Conservation (phyloP, 352 stramenopile genomes). For the Globisporangium cylindrosporum region DNA sequence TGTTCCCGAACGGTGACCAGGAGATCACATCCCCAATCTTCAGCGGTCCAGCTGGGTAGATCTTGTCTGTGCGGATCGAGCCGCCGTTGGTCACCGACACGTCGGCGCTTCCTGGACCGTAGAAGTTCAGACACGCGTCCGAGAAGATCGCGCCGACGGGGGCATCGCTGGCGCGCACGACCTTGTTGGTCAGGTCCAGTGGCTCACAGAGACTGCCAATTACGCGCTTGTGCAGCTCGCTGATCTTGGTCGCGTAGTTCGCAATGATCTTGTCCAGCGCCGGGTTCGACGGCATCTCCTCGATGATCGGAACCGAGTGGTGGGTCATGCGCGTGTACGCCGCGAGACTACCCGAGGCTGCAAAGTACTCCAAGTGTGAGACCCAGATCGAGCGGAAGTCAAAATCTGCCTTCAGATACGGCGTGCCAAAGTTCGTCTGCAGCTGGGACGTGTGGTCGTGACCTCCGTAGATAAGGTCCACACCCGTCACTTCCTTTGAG, state of each 20-base stretch:
- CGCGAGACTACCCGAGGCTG: slow-evolving; percentile 22
- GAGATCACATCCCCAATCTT: slow-evolving; percentile 23
- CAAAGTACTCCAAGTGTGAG: slow-evolving; percentile 62
- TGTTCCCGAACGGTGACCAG: slow-evolving; percentile 30
- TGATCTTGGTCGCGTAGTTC: slow-evolving; percentile 50
- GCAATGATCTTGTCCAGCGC: slow-evolving; percentile 55
- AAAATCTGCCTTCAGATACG: slow-evolving; percentile 72
- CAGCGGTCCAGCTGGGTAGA: slow-evolving; percentile 18
- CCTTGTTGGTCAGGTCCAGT: slow-evolving; percentile 47
- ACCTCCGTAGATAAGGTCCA: slow-evolving; percentile 67
- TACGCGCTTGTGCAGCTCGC: slow-evolving; percentile 46
- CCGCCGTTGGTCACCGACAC: slow-evolving; percentile 24
- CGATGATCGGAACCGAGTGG: slow-evolving; percentile 46
- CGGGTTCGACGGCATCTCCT: slow-evolving; percentile 56
- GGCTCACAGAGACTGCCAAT: slow-evolving; percentile 56
- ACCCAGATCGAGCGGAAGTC: slow-evolving; percentile 74
- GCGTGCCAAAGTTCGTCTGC: slow-evolving; percentile 60
- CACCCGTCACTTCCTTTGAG: slow-evolving; percentile 58
- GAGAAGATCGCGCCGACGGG: slow-evolving; percentile 55
- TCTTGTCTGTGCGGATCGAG: slow-evolving; percentile 22
- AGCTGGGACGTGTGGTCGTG: slow-evolving; percentile 74
- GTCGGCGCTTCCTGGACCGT: slow-evolving; percentile 17
- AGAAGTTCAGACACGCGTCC: slow-evolving; percentile 23
- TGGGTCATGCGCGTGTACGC: slow-evolving; percentile 50
- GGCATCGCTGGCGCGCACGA: slow-evolving; percentile 47